Percentiles rank a stretch among this genome's conserved stretches.
Conservation (phyloP, 768 basidiomycete species). For the Boletus pseudopeckii region DNA sequence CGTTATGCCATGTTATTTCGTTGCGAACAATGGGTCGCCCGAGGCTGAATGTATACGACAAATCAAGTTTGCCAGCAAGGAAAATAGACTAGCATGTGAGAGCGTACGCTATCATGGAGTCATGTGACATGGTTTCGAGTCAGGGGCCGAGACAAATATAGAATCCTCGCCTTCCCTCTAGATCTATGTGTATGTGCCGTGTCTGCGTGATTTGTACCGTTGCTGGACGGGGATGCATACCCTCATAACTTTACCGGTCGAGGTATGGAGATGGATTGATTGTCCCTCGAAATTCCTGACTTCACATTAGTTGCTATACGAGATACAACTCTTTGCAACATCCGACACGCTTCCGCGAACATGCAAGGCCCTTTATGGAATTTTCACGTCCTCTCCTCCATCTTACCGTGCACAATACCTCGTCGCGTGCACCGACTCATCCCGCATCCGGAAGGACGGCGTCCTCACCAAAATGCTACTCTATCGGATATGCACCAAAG, state of each 20-base stretch:
- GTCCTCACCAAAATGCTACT: slow-evolving; percentile 48
- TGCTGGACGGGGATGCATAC: slow-evolving; percentile 11
- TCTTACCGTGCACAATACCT: slow-evolving; percentile 70
- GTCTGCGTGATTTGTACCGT: background rate
- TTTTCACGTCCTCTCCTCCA: slow-evolving; percentile 55
- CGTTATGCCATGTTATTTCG: background rate
- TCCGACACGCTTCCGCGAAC: slow-evolving; percentile 61
- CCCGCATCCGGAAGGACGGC: slow-evolving; percentile 10
- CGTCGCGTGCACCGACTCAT: slow-evolving; percentile 30
- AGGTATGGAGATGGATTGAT: slow-evolving; percentile 25
- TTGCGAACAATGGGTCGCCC: background rate
- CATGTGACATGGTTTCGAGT: background rate
- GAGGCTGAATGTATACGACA: background rate
- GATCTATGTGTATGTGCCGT: background rate
- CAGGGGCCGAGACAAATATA: slow-evolving; percentile 5
- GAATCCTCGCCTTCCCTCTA: background rate
- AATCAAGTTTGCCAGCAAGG: too few species aligned
- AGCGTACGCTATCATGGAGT: background rate
- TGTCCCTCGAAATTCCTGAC: slow-evolving; percentile 7
- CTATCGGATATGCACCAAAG: slow-evolving; percentile 36
- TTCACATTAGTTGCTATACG: slow-evolving; percentile 61
- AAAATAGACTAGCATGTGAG: too few species aligned
- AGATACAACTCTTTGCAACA: slow-evolving; percentile 69
- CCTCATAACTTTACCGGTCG: slow-evolving; percentile 33
- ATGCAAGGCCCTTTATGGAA: slow-evolving; percentile 48